Percentiles rank a stretch among this genome's conserved stretches.
Evolutionary conservation across 2,329 filamentous ascomycete genomes (phyloP).

Genomic region (Chaetomium sp.): DNA sequence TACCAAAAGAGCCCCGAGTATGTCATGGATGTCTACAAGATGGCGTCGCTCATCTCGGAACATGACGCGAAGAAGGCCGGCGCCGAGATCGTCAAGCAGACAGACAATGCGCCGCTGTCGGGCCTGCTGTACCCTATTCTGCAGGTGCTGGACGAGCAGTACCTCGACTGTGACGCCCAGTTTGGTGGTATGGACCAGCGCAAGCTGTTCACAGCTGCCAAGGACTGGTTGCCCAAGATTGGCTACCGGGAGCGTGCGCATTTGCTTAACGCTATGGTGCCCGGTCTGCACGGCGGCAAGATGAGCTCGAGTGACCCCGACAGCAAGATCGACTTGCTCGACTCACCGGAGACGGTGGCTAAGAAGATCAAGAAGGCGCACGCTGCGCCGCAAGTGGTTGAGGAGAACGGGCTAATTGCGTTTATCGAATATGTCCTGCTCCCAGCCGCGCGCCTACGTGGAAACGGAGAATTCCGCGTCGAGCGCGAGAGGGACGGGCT

Average conservation of each 20-base stretch:
- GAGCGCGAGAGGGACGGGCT: constrained; percentile 55
- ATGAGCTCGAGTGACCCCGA: constrained; percentile 75
- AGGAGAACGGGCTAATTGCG: constrained; percentile 79
- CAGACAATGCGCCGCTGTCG: constrained; percentile 64
- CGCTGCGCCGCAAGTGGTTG: constrained; percentile 66
- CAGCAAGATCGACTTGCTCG: constrained; percentile 91
- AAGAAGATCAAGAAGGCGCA: constrained; percentile 85
- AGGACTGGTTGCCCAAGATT: constrained; percentile 76
- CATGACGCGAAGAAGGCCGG: constrained; percentile 86
- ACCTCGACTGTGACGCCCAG: constrained; percentile 81
- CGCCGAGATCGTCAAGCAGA: constrained; percentile 91
- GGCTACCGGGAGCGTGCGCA: constrained; percentile 69
- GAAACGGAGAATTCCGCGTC: constrained; percentile 60
- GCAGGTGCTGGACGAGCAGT: constrained; percentile 85
- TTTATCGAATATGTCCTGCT: constrained; percentile 86
- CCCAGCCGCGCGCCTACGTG: constrained; percentile 61
- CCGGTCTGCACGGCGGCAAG: constrained; percentile 77
- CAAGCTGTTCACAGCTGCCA: constrained; percentile 81
- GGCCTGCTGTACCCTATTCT: constrained; percentile 79
- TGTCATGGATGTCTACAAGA: constrained; percentile 79
- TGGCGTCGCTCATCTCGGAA: constrained; percentile 64
- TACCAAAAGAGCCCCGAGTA: constrained; percentile 73
- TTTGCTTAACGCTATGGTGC: constrained; percentile 67
- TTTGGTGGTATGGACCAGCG: constrained; percentile 83
- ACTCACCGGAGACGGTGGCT: constrained; percentile 63